Percentiles rank a stretch among this genome's conserved stretches.
These are phyloP conservation scores for Ricinus communis DNA, from an alignment of 345 rosid species.

Conservation along the genomic window DNA sequence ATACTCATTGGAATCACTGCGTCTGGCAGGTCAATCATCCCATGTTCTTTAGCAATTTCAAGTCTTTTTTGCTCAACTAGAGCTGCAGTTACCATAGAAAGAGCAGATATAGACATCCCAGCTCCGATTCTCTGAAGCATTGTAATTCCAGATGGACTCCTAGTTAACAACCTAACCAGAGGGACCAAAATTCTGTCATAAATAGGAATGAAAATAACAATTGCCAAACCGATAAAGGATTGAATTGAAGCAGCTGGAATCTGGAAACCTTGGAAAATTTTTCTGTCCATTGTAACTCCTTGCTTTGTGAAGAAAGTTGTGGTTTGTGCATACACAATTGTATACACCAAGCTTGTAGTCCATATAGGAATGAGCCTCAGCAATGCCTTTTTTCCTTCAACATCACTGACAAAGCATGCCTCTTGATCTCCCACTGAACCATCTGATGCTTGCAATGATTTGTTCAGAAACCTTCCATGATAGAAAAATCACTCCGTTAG, in stretches of 20 bases:
- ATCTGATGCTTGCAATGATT: not conserved
- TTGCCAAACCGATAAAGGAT: slow-evolving; percentile 11
- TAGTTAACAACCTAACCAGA: not conserved
- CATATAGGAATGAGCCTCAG: slow-evolving; percentile 25
- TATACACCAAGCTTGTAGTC: slow-evolving; percentile 13
- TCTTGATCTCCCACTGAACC: slow-evolving; percentile 9
- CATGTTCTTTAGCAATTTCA: slow-evolving; percentile 13
- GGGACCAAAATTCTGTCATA: slow-evolving; percentile 20
- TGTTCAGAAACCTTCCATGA: slow-evolving; percentile 15
- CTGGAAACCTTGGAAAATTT: slow-evolving; percentile 7
- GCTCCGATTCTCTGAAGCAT: slow-evolving; percentile 24
- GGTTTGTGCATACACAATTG: slow-evolving; percentile 24
- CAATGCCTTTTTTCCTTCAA: slow-evolving; percentile 19
- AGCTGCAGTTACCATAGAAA: slow-evolving; percentile 22
- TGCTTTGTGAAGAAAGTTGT: slow-evolving; percentile 23
- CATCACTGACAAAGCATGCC: not conserved
- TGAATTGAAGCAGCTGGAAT: slow-evolving; percentile 28
- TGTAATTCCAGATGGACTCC: slow-evolving; percentile 19
- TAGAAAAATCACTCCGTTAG: not conserved
- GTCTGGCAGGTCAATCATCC: slow-evolving; percentile 8
- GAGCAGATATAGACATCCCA: slow-evolving; percentile 14
- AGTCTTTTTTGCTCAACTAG: slow-evolving; percentile 19
- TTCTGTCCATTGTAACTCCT: slow-evolving; percentile 24
- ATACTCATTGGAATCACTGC: slow-evolving; percentile 8
- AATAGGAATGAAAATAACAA: slow-evolving; percentile 12